A percentile compares a stretch with the other conserved stretches of the same genome.
Conservation (phyloP, 768 basidiomycete genomes). For the Collybiopsis confluens region DNA sequence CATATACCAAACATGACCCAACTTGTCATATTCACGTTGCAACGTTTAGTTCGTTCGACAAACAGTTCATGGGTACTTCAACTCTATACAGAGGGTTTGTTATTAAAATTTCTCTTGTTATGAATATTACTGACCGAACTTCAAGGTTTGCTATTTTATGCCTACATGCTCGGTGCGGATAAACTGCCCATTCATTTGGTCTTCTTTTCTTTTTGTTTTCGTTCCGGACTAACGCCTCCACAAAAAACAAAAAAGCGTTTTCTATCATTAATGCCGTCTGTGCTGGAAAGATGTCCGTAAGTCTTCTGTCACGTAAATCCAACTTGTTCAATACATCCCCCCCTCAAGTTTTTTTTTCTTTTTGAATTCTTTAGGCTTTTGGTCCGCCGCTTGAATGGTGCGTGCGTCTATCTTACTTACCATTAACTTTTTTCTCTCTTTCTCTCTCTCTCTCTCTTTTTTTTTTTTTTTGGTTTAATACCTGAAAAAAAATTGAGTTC, state of each 20-base stretch:
- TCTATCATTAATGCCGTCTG: constrained; percentile 37
- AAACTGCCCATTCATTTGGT: no score
- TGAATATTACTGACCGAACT: neutral
- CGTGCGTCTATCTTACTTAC: no score
- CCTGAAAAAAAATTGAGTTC: neutral
- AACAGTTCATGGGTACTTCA: constrained; percentile 30
- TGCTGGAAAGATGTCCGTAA: constrained; percentile 32
- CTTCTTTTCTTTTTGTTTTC: no score
- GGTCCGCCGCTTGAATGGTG: neutral
- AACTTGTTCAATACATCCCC: no score
- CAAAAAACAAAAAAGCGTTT: no score
- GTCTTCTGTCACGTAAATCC: no score
- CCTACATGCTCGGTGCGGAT: constrained; percentile 32
- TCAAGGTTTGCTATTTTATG: constrained; percentile 36
- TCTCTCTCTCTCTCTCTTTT: no score
- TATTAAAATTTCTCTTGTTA: neutral
- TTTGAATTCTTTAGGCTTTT: neutral
- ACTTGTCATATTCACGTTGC: no score
- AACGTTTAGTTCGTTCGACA: constrained; percentile 29
- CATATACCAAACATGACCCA: no score
- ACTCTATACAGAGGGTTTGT: constrained; percentile 36
- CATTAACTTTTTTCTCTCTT: no score
- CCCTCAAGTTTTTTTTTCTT: no score
- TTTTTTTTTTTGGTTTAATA: no score
- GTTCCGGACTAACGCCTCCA: neutral